Evolutionary conservation across 2,329 filamentous ascomycete species (phyloP).

Genomic region (Fusarium guadeloupense): DNA sequence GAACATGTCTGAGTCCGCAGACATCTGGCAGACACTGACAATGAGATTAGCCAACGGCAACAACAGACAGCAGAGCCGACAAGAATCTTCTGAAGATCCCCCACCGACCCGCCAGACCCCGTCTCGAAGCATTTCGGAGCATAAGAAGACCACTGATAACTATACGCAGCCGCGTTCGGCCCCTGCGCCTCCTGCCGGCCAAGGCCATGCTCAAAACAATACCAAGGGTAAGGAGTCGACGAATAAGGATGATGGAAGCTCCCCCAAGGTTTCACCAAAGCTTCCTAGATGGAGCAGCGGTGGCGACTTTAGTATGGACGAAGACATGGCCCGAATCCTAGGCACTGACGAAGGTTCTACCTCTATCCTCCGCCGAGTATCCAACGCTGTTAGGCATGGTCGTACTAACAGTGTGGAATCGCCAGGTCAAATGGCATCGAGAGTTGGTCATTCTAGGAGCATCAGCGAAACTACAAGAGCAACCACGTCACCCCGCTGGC

Average conservation of each 20-base stretch:
- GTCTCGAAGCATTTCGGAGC: conserved; percentile 35
- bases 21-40: conserved; percentile 17
- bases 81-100: conserved; percentile 38
- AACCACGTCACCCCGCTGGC: conserved; percentile 74
- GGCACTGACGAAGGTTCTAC: conserved; percentile 79
- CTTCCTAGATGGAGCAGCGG: conserved; percentile 80
- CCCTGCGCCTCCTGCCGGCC: conserved; percentile 58
- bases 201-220: conserved; percentile 5
- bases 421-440: conserved; percentile 54
- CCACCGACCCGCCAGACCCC: conserved; percentile 36
- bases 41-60: conserved; percentile 42
- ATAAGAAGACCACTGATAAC: conserved; percentile 53
- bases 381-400: conserved; percentile 92
- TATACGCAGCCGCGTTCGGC: conserved; percentile 68
- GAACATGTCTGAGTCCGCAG: conserved; percentile 23
- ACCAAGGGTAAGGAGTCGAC: conserved; percentile 57
- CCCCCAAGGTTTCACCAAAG: conserved; percentile 68
- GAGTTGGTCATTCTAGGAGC: conserved; percentile 66
- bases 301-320: conserved; percentile 91
- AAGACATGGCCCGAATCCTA: conserved; percentile 91
- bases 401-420: conserved; percentile 82
- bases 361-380: conserved; percentile 86
- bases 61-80: conserved; percentile 30
- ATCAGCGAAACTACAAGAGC: conserved; percentile 73
- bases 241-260: conserved; percentile 51